Conservation (phyloP, 257 asterid genomes). For the Asclepias syriaca region DNA sequence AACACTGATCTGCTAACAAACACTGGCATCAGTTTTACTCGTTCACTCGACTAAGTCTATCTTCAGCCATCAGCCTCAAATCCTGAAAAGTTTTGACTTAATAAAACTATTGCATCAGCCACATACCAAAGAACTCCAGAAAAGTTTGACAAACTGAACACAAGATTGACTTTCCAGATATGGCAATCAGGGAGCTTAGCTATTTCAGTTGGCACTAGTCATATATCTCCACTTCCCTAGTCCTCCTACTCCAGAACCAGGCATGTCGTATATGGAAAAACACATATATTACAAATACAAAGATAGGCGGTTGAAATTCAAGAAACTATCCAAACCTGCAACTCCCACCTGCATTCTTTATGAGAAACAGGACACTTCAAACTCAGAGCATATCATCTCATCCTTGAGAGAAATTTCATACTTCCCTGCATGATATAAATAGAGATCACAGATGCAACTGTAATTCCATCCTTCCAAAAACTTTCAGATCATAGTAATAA, state of each 20-base stretch:
- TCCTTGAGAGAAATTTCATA: neutral
- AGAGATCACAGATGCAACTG: neutral
- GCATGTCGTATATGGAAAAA: neutral
- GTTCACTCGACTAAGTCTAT: neutral
- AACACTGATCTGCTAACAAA: neutral
- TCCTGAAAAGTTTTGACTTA: neutral
- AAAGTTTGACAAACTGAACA: neutral
- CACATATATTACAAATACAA: neutral
- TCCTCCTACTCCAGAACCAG: neutral
- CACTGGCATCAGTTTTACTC: neutral
- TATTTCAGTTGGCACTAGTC: neutral
- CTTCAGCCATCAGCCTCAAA: neutral
- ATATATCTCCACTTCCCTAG: neutral
- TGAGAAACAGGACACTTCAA: neutral
- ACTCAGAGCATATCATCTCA: neutral
- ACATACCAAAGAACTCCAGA: neutral
- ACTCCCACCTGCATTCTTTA: constrained; percentile 7
- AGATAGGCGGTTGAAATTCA: neutral
- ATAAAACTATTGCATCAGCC: neutral
- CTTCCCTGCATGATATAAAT: constrained; percentile 5
- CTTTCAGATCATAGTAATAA: neutral
- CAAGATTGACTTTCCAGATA: constrained; percentile 3
- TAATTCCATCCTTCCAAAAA: neutral
- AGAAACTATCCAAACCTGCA: neutral
- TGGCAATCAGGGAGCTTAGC: neutral